A percentile compares a stretch with the other conserved stretches of the same genome.
phyloP scores from a whole-genome alignment of 768 basidiomycete species.

The Termitomyces sp. region DNA sequence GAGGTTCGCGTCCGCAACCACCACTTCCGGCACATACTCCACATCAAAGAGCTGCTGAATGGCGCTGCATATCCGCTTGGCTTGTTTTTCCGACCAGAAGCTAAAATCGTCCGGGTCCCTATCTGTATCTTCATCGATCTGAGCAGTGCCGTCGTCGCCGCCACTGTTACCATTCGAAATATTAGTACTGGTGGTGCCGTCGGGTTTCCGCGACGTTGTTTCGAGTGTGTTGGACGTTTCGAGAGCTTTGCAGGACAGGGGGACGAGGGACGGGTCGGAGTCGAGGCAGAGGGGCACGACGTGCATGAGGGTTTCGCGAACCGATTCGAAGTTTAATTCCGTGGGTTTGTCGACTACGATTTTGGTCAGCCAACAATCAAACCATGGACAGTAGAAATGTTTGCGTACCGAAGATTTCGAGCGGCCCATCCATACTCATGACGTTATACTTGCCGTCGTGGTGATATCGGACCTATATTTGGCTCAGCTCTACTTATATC shows the following conservation, averaged over 20 bases:
- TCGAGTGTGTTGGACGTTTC: conserved; percentile 18
- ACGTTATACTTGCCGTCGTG: conserved; percentile 98
- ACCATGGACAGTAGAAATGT: background rate
- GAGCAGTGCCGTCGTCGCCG: background rate
- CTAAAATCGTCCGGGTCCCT: conserved; percentile 90
- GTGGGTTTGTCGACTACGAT: conserved; percentile 64
- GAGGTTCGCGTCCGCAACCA: conserved; percentile 93
- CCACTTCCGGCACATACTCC: conserved; percentile 86
- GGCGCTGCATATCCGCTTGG: conserved; percentile 78
- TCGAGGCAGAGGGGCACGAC: conserved; percentile 88
- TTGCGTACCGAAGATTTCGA: conserved; percentile 83
- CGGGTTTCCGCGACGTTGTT: background rate
- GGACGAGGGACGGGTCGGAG: conserved; percentile 79
- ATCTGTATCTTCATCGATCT: conserved; percentile 21
- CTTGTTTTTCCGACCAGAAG: conserved; percentile 91
- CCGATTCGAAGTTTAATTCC: conserved; percentile 58
- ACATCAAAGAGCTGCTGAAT: conserved; percentile 83
- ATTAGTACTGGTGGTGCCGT: background rate
- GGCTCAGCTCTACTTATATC: background rate
- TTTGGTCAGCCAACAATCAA: conserved; percentile 5
- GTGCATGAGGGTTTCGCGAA: conserved; percentile 64
- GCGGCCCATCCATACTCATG: conserved; percentile 77
- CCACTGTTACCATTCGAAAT: background rate
- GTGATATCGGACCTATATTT: conserved; percentile 77
- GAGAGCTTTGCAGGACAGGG: conserved; percentile 54